phyloP scores from a whole-genome alignment of 1,139 yeast genomes.

The Saccharomyces hybrid region DNA sequence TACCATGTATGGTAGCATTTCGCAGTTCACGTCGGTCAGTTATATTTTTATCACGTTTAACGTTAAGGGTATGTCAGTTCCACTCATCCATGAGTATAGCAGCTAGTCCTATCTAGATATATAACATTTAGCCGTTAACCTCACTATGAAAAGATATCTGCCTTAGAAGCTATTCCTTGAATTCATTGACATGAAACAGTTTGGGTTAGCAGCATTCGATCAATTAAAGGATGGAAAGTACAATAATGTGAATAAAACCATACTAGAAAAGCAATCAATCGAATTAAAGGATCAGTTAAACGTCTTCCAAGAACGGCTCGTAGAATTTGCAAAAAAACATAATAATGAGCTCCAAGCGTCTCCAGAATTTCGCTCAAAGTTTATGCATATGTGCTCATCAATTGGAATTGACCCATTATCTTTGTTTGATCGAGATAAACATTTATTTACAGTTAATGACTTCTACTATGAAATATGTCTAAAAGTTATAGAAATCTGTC shows the following conservation, averaged over 20 bases:
- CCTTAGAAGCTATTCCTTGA: not conserved
- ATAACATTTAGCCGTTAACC: not conserved
- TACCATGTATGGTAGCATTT: not conserved
- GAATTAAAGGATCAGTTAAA: conserved; percentile 52
- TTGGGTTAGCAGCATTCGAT: conserved; percentile 29
- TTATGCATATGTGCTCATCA: conserved; percentile 65
- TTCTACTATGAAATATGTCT: conserved; percentile 61
- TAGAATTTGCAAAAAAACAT: conserved; percentile 57
- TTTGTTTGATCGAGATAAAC: conserved; percentile 28
- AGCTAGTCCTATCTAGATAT: too few species aligned
- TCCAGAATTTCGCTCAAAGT: conserved; percentile 58
- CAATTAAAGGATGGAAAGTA: conserved; percentile 11
- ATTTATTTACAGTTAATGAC: conserved; percentile 43
- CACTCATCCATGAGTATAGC: too few species aligned
- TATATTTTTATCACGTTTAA: not conserved
- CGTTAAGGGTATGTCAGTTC: not conserved
- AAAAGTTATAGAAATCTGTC: conserved; percentile 66
- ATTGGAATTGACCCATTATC: conserved; percentile 82
- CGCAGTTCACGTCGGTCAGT: not conserved
- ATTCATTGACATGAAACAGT: conserved; percentile 17
- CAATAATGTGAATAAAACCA: conserved; percentile 12
- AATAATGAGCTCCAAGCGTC: conserved; percentile 56
- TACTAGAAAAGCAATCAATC: conserved; percentile 40
- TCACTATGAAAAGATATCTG: not conserved
- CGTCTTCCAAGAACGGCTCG: conserved; percentile 53